Percentiles rank a stretch among this genome's conserved stretches.
Conservation (phyloP, 2,329 filamentous ascomycete species). For the Lasiodiplodia hormozganensis region DNA sequence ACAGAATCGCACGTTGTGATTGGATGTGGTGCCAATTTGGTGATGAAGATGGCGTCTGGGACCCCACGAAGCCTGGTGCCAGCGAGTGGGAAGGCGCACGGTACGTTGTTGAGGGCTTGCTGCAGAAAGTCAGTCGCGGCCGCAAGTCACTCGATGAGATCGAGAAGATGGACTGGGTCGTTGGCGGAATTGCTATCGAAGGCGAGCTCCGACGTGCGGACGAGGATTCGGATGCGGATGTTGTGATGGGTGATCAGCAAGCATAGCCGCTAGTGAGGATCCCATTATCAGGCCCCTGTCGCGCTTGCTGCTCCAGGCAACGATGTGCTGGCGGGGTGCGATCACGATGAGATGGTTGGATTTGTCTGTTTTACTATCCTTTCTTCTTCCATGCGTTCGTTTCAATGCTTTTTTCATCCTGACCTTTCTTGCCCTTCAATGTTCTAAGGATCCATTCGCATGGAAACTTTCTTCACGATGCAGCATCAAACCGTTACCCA, state of each 20-base stretch:
- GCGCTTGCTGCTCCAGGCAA: not conserved
- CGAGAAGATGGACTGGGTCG: conserved; percentile 76
- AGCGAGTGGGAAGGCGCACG: conserved; percentile 76
- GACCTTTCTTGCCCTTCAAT: not conserved
- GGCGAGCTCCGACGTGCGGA: conserved; percentile 61
- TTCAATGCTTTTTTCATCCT: not conserved
- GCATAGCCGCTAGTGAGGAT: conserved; percentile 29
- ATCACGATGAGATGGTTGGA: conserved; percentile 9
- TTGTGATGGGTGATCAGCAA: conserved; percentile 13
- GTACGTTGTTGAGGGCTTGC: conserved; percentile 79
- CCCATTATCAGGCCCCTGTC: conserved; percentile 2
- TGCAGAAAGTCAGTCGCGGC: conserved; percentile 79
- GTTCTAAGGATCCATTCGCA: too few species aligned
- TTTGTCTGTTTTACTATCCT: conserved; percentile 8
- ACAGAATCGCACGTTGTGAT: conserved; percentile 93
- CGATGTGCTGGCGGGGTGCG: not conserved
- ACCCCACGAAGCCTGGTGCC: conserved; percentile 69
- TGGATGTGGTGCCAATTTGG: conserved; percentile 94
- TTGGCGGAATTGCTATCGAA: conserved; percentile 72
- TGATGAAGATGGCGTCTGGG: conserved; percentile 85
- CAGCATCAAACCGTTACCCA: not conserved
- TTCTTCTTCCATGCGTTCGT: conserved; percentile 19
- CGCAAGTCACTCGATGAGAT: conserved; percentile 80
- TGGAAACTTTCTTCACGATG: not conserved
- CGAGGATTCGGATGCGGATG: conserved; percentile 51